Conservation (phyloP, 495 filamentous ascomycete species). For the Talaromyces liani region DNA sequence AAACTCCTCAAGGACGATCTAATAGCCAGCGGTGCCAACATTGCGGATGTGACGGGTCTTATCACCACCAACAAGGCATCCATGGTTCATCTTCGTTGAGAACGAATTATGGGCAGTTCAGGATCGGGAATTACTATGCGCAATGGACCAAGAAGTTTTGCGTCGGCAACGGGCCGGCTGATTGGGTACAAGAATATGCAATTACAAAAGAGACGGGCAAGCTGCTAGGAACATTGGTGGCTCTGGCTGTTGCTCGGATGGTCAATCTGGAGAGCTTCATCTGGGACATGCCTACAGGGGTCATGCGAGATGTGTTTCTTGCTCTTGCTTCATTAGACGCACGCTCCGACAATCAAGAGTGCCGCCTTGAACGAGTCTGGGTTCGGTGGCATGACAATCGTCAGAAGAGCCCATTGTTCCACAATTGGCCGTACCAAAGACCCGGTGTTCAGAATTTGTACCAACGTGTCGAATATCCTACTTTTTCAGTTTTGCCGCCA, state of each 20-base stretch:
- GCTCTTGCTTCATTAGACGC: conserved; percentile 69
- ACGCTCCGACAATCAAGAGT: conserved; percentile 48
- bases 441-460: conserved; percentile 26
- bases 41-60: conserved; percentile 27
- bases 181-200: conserved; percentile 82
- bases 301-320: conserved; percentile 80
- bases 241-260: conserved; percentile 79
- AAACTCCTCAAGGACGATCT: conserved; percentile 13
- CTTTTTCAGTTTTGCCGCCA: conserved; percentile 76
- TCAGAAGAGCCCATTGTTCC: conserved; percentile 28
- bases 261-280: conserved; percentile 81
- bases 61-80: conserved; percentile 10
- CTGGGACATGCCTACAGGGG: conserved; percentile 96
- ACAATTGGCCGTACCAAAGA: conserved; percentile 13
- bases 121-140: conserved; percentile 73
- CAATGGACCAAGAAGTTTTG: conserved; percentile 85
- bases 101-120: conserved; percentile 15
- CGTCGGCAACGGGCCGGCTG: conserved; percentile 74
- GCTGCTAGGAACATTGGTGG: conserved; percentile 89
- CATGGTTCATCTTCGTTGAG: conserved; percentile 11
- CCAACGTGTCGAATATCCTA: conserved; percentile 68
- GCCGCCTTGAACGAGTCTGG: conserved; percentile 73
- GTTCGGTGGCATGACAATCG: conserved; percentile 87
- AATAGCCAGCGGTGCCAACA: conserved; percentile 19
- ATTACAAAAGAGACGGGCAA: conserved; percentile 87